Evolutionary conservation across 129 eudicot genomes (phyloP).

Genomic region (Artemisia tridentata): DNA sequence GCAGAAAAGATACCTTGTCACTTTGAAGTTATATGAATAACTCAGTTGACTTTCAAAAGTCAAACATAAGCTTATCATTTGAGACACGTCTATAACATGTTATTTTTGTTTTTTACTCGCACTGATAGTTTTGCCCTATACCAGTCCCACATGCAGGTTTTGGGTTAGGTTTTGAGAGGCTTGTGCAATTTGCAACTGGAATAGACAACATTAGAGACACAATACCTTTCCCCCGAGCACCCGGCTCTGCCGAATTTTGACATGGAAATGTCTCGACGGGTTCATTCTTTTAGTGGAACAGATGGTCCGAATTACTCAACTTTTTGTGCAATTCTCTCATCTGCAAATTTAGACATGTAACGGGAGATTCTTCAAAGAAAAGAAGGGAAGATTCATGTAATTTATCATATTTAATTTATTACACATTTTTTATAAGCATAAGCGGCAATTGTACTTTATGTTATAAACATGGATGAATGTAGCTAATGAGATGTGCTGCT

Average conservation of each 20-base stretch:
- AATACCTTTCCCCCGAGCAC: conserved; percentile 93
- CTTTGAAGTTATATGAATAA: too few species aligned
- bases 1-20: neutral
- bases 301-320: neutral
- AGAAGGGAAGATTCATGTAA: conserved; percentile 8
- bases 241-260: conserved; percentile 98
- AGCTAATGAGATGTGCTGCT: too few species aligned
- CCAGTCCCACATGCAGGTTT: conserved; percentile 99
- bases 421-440: neutral
- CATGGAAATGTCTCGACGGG: neutral
- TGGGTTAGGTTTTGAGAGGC: conserved; percentile 96
- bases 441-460: neutral
- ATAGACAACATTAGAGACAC: conserved; percentile 94
- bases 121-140: conserved; percentile 15
- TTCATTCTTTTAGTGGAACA: neutral
- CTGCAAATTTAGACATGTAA: conserved; percentile 13
- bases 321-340: conserved; percentile 11
- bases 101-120: neutral
- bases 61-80: too few species aligned
- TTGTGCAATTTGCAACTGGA: conserved; percentile 97
- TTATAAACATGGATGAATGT: neutral
- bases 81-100: neutral
- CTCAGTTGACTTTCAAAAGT: too few species aligned
- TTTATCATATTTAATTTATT: neutral
- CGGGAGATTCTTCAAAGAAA: too few species aligned